A percentile compares a stretch with the other conserved stretches of the same genome.
Evolutionary conservation across 2,329 filamentous ascomycete genomes (phyloP).

Genomic region (Phyllachora maydis): DNA sequence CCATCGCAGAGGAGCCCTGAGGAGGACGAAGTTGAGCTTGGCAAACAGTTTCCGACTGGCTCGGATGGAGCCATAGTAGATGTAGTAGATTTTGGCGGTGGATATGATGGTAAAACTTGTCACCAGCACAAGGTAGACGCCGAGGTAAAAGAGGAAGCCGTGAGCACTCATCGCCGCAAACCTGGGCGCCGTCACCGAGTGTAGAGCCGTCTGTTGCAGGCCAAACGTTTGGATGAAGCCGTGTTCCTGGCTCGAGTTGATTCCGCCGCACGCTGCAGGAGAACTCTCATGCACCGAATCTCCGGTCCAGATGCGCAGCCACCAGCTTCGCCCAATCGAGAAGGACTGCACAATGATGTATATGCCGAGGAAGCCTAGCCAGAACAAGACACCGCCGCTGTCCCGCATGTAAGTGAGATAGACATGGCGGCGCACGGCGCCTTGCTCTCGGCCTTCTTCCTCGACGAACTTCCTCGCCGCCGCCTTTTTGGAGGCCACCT

Average conservation of each 20-base stretch:
- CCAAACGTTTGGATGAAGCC: constrained; percentile 21
- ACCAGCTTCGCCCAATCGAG: constrained; percentile 38
- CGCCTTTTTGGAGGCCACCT: constrained; percentile 25
- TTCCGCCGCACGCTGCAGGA: constrained; percentile 4
- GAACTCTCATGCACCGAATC: constrained; percentile 14
- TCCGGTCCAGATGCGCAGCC: constrained; percentile 42
- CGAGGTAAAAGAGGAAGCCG: constrained; percentile 40
- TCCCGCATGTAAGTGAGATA: constrained; percentile 47
- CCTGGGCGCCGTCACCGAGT: constrained; percentile 12
- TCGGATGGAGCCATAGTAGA: constrained; percentile 43
- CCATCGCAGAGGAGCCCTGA: constrained; percentile 58
- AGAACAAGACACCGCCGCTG: constrained; percentile 41
- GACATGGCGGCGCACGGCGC: constrained; percentile 45
- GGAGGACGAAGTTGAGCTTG: constrained; percentile 41
- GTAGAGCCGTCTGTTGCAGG: constrained; percentile 22
- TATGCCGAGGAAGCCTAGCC: constrained; percentile 28
- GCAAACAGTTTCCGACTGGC: constrained; percentile 51
- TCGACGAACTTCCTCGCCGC: constrained; percentile 51
- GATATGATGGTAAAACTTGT: constrained; percentile 33
- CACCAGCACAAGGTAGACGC: constrained; percentile 44
- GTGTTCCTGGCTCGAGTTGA: constrained; percentile 12
- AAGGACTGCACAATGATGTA: constrained; percentile 34
- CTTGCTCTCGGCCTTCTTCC: constrained; percentile 52
- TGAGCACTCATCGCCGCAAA: constrained; percentile 12
- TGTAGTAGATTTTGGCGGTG: constrained; percentile 38